Percentiles rank a stretch among this genome's conserved stretches.
phyloP scores from a whole-genome alignment of 176 grass and related monocot species.

The Neostapfia colusana region DNA sequence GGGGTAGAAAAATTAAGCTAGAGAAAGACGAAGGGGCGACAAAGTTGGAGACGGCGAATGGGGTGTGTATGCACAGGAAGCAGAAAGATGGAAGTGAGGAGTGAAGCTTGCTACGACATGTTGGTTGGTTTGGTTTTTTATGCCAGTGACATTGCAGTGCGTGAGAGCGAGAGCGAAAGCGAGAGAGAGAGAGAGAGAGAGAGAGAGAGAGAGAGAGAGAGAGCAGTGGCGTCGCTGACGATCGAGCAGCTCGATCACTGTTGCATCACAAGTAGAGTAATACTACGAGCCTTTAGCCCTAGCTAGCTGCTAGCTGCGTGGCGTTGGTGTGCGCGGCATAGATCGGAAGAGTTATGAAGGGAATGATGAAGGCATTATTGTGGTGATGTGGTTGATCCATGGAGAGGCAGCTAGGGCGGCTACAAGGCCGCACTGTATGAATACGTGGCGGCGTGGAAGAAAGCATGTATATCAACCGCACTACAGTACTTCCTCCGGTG shows the following conservation, averaged over 20 bases:
- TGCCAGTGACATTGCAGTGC: slow-evolving; percentile 19
- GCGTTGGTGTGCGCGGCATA: slow-evolving; percentile 32
- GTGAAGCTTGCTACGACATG: slow-evolving; percentile 27
- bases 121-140: slow-evolving; percentile 40
- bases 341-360: slow-evolving; percentile 39
- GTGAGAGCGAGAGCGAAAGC: not conserved
- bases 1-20: not conserved
- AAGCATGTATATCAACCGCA: not conserved
- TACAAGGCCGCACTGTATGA: slow-evolving; percentile 39
- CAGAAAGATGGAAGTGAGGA: slow-evolving; percentile 42
- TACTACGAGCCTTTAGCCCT: slow-evolving; percentile 10
- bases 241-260: slow-evolving; percentile 21
- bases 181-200: not conserved
- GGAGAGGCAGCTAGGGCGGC: slow-evolving; percentile 17
- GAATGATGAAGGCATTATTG: slow-evolving; percentile 67
- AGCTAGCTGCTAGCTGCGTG: slow-evolving; percentile 26
- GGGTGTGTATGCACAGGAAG: slow-evolving; percentile 39
- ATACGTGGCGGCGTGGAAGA: slow-evolving; percentile 34
- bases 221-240: slow-evolving; percentile 37
- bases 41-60: slow-evolving; percentile 42
- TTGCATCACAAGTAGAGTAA: slow-evolving; percentile 38
- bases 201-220: not conserved
- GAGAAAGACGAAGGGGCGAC: slow-evolving; percentile 19
- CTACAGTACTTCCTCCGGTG: no score
- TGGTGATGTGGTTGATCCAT: slow-evolving; percentile 44